Evolutionary conservation across 2,329 filamentous ascomycete genomes (phyloP), one percentile per base, ranked within the genome.

Genomic region (Rugonectria rugulosa): DNA sequence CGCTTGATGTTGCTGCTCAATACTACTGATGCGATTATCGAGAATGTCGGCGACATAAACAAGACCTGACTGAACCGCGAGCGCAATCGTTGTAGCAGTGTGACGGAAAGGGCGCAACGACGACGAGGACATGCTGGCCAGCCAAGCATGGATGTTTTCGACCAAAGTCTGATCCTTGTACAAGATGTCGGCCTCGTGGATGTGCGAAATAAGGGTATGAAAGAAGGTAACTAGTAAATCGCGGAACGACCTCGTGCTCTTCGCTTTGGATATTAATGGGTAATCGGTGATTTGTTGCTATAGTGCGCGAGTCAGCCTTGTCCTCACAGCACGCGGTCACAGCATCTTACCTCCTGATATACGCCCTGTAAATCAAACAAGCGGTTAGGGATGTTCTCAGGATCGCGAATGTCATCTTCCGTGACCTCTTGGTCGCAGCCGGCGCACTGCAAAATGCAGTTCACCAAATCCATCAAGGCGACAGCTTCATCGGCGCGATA

Each of bases 111-210:
- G 92, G 51, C 95, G 87, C 59, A 94, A 88, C 4, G 87, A 83
- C 0, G 92, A 93, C 4, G 92, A 95, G 3, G 94, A 95, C 89
- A 99, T 91, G 56, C 91, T 90, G 32, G 88, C 88, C 57, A 97
- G 81, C 95, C 95, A 99, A 54, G 91, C 83, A 64, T 92, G 87
- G 42, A 98, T 84, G 69, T 96, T 97, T 71, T 97, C 92, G 68
- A 96, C 86, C 45, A 99, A 79, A 24, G 88, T 83, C 29, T 80
- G 77, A 59, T 96, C 89, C 38, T 84, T 86, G 76, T 96, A 96
- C 45, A 99, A 77, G 17, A 91, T 77, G 20, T 90, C 89, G n/a
- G 90, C 90, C 64, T 92, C 87, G 68, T 96, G 91, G 45, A 97
- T 82, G 6, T 91, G 85, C 62, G 85, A 84, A 62, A 97, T 83